Evolutionary conservation across 441 rosid genomes (phyloP).

Genomic region (Croton laevigatus): DNA sequence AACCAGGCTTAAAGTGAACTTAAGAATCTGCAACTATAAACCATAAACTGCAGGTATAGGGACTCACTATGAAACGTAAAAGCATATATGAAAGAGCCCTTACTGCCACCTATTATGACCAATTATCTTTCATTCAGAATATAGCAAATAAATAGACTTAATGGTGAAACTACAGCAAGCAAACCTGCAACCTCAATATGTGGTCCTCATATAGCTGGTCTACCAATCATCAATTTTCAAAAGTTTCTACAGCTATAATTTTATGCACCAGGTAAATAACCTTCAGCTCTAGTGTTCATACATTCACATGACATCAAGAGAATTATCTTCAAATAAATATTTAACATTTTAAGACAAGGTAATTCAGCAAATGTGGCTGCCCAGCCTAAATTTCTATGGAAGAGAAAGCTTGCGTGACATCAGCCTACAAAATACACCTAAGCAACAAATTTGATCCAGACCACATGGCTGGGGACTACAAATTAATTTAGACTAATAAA

Average conservation of each 20-base stretch:
- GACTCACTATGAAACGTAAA: not conserved
- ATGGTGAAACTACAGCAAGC: not conserved
- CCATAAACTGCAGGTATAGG: not conserved
- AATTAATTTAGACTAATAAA: not conserved
- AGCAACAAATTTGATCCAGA: not conserved
- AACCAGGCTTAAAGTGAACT: not conserved
- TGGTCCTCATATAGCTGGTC: not conserved
- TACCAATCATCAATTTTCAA: not conserved
- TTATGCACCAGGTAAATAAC: not conserved
- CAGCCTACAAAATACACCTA: not conserved
- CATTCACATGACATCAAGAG: not conserved
- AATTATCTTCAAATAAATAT: not conserved
- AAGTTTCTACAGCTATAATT: not conserved
- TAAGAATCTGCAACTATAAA: not conserved
- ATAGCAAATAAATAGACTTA: not conserved
- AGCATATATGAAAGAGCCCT: not conserved
- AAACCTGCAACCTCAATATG: not conserved
- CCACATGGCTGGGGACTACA: not conserved
- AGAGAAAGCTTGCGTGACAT: not conserved
- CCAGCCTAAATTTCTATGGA: not conserved
- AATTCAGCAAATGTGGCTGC: not conserved
- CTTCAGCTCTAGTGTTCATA: not conserved
- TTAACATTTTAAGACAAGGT: not conserved
- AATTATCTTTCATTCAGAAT: not conserved
- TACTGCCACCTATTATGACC: not conserved